Percentiles rank a stretch among this genome's conserved stretches.
phyloP scores from a whole-genome alignment of 176 grass and related monocot genomes.

The Triticum timopheevii region DNA sequence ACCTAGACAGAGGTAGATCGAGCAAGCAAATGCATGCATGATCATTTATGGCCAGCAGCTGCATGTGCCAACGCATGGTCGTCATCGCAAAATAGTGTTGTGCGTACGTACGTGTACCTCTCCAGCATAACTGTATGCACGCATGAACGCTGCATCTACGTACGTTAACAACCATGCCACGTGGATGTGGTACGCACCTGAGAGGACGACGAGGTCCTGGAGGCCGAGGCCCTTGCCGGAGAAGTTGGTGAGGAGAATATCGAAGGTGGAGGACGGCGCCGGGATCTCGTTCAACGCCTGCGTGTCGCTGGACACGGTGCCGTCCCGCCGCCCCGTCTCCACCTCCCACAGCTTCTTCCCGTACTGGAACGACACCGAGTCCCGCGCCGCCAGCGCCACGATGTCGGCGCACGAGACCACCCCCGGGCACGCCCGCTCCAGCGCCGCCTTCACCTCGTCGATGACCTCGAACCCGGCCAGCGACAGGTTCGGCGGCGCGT shows the following conservation, averaged over 20 bases:
- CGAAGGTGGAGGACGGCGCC: constrained; percentile 30
- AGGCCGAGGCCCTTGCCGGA: constrained; percentile 38
- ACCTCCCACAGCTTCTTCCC: constrained; percentile 48
- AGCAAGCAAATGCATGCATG: not conserved
- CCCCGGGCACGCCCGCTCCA: constrained; percentile 27
- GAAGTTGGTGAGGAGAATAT: constrained; percentile 37
- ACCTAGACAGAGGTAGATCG: too few relatives aligned
- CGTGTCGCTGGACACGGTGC: constrained; percentile 24
- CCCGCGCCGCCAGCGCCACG: constrained; percentile 42
- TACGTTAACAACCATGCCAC: not conserved
- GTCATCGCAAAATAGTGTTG: too few relatives aligned
- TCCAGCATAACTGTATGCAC: not conserved
- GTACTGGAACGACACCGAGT: constrained; percentile 49
- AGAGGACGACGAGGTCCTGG: constrained; percentile 59
- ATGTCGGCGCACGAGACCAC: constrained; percentile 51
- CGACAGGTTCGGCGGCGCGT: constrained; percentile 37
- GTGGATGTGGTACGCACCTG: constrained; percentile 19
- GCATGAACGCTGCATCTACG: not conserved
- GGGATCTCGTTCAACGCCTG: constrained; percentile 38
- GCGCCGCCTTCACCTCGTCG: constrained; percentile 52
- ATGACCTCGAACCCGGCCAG: constrained; percentile 53
- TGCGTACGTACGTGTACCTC: too few relatives aligned
- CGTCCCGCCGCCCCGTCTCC: constrained; percentile 50
- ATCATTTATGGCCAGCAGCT: not conserved
- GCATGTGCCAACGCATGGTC: not conserved